Evolutionary conservation across 2,329 filamentous ascomycete species (phyloP).

Genomic region (Alternaria ethzedia): DNA sequence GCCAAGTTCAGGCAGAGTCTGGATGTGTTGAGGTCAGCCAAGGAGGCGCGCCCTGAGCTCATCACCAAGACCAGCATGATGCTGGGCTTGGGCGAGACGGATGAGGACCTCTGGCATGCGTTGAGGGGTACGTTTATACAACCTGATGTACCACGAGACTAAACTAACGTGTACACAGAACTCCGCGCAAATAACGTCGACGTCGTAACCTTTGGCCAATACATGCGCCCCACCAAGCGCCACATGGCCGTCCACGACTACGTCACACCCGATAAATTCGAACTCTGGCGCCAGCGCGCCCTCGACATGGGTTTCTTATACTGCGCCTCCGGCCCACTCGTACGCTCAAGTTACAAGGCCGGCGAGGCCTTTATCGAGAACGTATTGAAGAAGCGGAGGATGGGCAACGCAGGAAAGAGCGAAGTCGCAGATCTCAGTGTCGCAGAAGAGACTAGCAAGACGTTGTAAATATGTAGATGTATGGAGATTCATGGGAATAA

Average conservation of each 20-base stretch:
- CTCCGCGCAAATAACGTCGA: conserved; percentile 83
- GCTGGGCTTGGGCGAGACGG: conserved; percentile 92
- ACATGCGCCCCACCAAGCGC: conserved; percentile 98
- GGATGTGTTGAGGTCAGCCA: conserved; percentile 78
- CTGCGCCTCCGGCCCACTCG: conserved; percentile 90
- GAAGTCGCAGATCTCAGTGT: conserved; percentile 17
- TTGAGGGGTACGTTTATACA: conserved; percentile 62
- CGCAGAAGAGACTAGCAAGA: conserved; percentile 4
- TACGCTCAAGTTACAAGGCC: conserved; percentile 95
- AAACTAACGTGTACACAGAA: conserved; percentile 56
- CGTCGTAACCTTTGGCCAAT: conserved; percentile 98
- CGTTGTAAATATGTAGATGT: not conserved
- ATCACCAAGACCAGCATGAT: conserved; percentile 99
- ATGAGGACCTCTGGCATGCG: conserved; percentile 81
- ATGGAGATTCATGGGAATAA: not conserved
- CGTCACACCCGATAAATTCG: conserved; percentile 88
- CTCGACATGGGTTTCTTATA: conserved; percentile 97
- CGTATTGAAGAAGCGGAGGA: conserved; percentile 75
- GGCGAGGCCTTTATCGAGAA: conserved; percentile 99
- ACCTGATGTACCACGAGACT: not conserved
- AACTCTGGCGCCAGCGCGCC: conserved; percentile 87
- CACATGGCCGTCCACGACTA: conserved; percentile 98
- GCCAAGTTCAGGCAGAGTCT: conserved; percentile 89
- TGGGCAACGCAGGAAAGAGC: conserved; percentile 18
- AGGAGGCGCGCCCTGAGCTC: conserved; percentile 74